Evolutionary conservation across 208 protist genomes (phyloP), one percentile per base, ranked within the genome.

Genomic region (Trypanosomatidae sp.): DNA sequence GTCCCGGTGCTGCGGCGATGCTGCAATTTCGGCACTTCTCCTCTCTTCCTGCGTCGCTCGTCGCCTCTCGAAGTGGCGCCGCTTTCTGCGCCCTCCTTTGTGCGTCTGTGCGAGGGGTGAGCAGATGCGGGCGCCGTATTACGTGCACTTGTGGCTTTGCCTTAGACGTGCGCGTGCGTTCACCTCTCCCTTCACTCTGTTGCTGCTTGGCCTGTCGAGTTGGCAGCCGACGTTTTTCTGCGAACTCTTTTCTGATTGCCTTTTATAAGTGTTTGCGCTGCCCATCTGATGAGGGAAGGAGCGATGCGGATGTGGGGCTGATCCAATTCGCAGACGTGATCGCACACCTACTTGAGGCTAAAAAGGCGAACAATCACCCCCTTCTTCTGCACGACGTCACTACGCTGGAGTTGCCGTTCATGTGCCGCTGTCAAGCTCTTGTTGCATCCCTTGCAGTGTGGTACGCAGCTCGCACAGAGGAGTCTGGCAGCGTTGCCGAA

Each of bases 91-190:
- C 49, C 33, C 33, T 36, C 33, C 33, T 36, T 17, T 53, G 22
- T 25, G 22, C 49, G 49, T 25, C 19, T 25, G 49, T 8, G 22
- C 7, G 13, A 25, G 49, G 22, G 22, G 49, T 6, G 9, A 53
- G 7, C 19, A 10, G 6, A 53, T 25, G 19, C 1, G 17, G 9
- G 49, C n/a, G 17, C 33, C 33, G 33, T 36, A 36, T 67, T 67
- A 47, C 6, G 36, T 50, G 5, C 10, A 33, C 33, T 36, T 36
- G 33, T 36, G 33, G 33, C 33, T 36, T 36, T 36, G 33, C 33
- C 33, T 52, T 74, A 52, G 47, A 71, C 25, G 13, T 74, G 36
- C 17, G 9, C 22, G 49, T 73, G 15, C 10, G 41, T 71, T 33
- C 25, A 50, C 33, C 33, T 36, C 33, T 36, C 33, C 33, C 33